phyloP scores from a whole-genome alignment of 2,329 filamentous ascomycete species.

The Alternaria sp. region DNA sequence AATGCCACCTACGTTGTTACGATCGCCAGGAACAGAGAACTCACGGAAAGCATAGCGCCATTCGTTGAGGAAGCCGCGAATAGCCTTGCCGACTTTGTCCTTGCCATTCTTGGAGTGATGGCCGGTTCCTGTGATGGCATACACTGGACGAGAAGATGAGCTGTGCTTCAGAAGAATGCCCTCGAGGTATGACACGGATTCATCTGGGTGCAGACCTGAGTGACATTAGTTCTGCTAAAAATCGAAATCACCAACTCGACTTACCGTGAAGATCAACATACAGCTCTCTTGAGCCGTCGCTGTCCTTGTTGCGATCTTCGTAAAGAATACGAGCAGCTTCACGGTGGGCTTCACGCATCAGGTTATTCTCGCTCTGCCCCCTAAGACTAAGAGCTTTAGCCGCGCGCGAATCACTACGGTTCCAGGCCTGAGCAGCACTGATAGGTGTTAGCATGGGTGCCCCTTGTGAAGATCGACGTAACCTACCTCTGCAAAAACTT shows the following conservation, averaged over 20 bases:
- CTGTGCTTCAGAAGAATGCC: conserved; percentile 85
- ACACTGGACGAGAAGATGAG: conserved; percentile 76
- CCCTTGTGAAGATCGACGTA: background rate
- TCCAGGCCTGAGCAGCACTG: conserved; percentile 97
- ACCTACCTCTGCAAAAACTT: conserved; percentile 91
- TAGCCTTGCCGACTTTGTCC: conserved; percentile 95
- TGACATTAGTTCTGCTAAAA: conserved; percentile 11
- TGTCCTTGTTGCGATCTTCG: conserved; percentile 86
- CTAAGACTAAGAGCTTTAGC: conserved; percentile 94
- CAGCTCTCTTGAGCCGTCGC: conserved; percentile 70
- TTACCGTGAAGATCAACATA: conserved; percentile 89
- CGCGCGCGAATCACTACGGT: conserved; percentile 93
- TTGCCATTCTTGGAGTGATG: conserved; percentile 99
- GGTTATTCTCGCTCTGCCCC: conserved; percentile 94
- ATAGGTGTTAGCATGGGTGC: conserved; percentile 17
- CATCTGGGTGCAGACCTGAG: conserved; percentile 87
- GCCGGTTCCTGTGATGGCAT: conserved; percentile 95
- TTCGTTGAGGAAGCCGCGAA: conserved; percentile 89
- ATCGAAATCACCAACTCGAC: conserved; percentile 1
- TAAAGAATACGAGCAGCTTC: conserved; percentile 93
- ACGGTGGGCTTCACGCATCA: conserved; percentile 96
- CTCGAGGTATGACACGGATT: conserved; percentile 93
- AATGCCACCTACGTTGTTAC: conserved; percentile 77
- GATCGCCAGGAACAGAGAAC: conserved; percentile 94
- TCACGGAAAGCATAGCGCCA: conserved; percentile 96